Conservation (phyloP, 1,284 basidiomycete species). For the Ceratobasidium papillatum region DNA sequence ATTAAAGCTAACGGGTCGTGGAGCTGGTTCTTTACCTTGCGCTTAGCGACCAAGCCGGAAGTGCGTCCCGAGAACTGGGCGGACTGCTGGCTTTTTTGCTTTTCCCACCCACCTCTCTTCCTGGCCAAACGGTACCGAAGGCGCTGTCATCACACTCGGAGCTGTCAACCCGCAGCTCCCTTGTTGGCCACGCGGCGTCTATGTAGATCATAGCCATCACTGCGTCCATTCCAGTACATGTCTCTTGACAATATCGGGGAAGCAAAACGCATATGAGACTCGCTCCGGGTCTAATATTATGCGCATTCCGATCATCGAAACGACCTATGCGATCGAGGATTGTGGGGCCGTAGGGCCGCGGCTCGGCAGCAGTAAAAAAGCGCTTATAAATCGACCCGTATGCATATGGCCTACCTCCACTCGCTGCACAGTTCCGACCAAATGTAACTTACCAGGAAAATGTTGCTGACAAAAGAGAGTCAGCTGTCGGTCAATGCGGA, state of each 20-base stretch:
- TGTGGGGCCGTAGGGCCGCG: conserved; percentile 1
- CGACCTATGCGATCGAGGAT: not conserved
- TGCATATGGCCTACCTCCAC: not conserved
- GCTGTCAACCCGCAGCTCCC: not conserved
- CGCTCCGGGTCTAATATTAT: conserved; percentile 16
- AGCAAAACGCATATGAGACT: conserved; percentile 8
- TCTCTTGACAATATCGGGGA: not conserved
- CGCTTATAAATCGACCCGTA: not conserved
- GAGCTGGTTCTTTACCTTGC: conserved; percentile 16
- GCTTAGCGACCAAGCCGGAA: conserved; percentile 25
- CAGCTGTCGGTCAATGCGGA: too few relatives aligned
- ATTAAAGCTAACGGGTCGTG: conserved; percentile 15
- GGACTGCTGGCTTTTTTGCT: conserved; percentile 14
- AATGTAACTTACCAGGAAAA: not conserved
- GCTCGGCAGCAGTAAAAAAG: conserved; percentile 3
- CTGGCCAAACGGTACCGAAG: not conserved
- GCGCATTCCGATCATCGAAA: conserved; percentile 5
- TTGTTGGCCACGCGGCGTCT: not conserved
- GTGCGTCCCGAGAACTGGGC: conserved; percentile 4
- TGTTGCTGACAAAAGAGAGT: not conserved
- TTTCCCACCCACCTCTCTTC: conserved; percentile 20
- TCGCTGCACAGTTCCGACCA: too few relatives aligned
- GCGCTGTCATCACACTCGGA: not conserved
- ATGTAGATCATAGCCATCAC: conserved; percentile 7
- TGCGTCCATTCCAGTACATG: not conserved